Evolutionary conservation across 495 filamentous ascomycete species (phyloP).

Genomic region (Neurospora tetrasperma): DNA sequence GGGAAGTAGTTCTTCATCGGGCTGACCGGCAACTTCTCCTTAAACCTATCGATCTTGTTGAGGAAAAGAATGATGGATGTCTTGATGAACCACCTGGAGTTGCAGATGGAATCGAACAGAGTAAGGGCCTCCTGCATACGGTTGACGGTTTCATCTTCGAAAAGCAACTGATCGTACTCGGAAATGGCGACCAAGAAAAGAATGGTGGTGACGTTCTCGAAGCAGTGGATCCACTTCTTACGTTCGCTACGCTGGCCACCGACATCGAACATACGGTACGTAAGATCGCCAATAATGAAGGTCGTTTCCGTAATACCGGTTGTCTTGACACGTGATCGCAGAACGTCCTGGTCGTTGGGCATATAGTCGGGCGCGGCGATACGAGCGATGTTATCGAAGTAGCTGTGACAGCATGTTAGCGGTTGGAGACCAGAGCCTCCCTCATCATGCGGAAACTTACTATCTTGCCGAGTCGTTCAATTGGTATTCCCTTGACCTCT

Average conservation of each 20-base stretch:
- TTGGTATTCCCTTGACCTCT: constrained; percentile 91
- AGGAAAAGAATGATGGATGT: constrained; percentile 98
- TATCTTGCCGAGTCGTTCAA: constrained; percentile 97
- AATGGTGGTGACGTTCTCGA: constrained; percentile 98
- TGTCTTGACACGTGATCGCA: constrained; percentile 96
- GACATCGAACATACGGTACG: constrained; percentile 99
- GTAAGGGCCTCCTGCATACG: constrained; percentile 99
- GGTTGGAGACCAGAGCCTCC: constrained; percentile 3
- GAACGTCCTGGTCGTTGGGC: constrained; percentile 94
- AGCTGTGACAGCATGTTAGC: constrained; percentile 48
- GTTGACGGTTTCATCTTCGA: constrained; percentile 92
- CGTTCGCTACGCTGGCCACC: constrained; percentile 97
- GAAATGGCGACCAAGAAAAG: constrained; percentile 98
- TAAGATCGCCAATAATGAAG: constrained; percentile 95
- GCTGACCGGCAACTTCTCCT: constrained; percentile 98
- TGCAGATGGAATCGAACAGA: constrained; percentile 98
- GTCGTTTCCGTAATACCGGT: constrained; percentile 99
- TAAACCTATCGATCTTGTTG: constrained; percentile 99
- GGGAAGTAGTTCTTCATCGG: constrained; percentile 99
- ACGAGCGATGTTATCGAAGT: constrained; percentile 91
- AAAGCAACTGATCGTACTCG: constrained; percentile 95
- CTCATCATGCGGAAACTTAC: constrained; percentile 44
- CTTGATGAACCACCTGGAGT: constrained; percentile 98
- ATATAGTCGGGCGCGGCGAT: constrained; percentile 90
- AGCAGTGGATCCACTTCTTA: constrained; percentile 99